Conservation (phyloP, 495 filamentous ascomycete species). For the Lasiosphaeria ovina region DNA sequence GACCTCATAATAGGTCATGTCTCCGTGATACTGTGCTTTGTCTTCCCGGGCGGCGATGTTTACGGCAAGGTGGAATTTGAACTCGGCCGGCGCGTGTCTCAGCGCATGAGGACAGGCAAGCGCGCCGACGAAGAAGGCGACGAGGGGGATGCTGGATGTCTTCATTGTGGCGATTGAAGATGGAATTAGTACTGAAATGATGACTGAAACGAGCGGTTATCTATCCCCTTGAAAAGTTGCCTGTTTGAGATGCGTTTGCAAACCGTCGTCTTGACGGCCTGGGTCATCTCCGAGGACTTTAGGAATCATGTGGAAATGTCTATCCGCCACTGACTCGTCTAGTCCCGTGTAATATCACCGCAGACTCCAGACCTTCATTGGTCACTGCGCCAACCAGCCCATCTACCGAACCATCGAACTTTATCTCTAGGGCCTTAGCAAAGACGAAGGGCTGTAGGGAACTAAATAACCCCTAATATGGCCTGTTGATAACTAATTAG, state of each 20-base stretch:
- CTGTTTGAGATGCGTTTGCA: not conserved
- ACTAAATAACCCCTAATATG: no score
- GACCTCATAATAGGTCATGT: conserved; percentile 46
- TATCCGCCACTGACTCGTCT: no score
- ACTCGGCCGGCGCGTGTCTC: not conserved
- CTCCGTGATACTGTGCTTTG: conserved; percentile 22
- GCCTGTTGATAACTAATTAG: no score
- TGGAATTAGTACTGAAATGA: not conserved
- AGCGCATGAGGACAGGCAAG: conserved; percentile 4
- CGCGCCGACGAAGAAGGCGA: conserved; percentile 8
- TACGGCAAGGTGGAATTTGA: not conserved
- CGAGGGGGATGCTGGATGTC: conserved; percentile 1
- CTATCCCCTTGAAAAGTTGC: not conserved
- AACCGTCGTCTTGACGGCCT: no score
- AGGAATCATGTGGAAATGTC: no score
- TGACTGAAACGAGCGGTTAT: not conserved
- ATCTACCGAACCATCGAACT: no score
- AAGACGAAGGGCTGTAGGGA: no score
- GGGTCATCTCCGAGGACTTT: no score
- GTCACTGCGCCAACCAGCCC: no score
- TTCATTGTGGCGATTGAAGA: conserved; percentile 12
- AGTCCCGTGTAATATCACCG: no score
- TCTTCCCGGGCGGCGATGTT: not conserved
- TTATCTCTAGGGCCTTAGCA: no score
- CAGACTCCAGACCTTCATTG: no score